phyloP scores from a whole-genome alignment of 2,329 filamentous ascomycete species.

The Trichophyton verrucosum region DNA sequence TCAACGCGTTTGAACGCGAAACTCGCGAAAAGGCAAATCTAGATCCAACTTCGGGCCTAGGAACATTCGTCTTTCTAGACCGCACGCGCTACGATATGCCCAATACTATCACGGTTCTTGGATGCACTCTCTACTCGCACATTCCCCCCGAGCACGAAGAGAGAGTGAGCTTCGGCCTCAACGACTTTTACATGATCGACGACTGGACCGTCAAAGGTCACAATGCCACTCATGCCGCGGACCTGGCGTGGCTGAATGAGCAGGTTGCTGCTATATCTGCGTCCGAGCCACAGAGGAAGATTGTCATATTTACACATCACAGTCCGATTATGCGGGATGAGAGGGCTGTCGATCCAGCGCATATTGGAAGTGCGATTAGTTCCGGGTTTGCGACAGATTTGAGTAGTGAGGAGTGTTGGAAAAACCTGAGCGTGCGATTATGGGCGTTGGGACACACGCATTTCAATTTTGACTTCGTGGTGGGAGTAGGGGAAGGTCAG shows the following conservation, averaged over 20 bases:
- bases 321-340: constrained; percentile 21
- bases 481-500: constrained; percentile 19
- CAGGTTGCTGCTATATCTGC: constrained; percentile 22
- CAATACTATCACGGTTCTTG: constrained; percentile 29
- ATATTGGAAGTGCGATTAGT: constrained; percentile 21
- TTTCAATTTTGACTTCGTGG: constrained; percentile 31
- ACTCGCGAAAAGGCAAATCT: background rate
- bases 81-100: constrained; percentile 30
- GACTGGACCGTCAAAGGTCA: constrained; percentile 26
- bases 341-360: constrained; percentile 21
- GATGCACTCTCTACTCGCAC: constrained; percentile 41
- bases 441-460: constrained; percentile 43
- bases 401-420: constrained; percentile 28
- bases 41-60: constrained; percentile 9
- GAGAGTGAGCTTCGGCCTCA: constrained; percentile 34
- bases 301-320: constrained; percentile 31
- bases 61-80: constrained; percentile 33
- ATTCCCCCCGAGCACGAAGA: constrained; percentile 27
- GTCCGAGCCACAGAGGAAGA: constrained; percentile 23
- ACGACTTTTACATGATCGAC: constrained; percentile 41
- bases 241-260: constrained; percentile 29
- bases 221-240: constrained; percentile 20
- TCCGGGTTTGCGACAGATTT: constrained; percentile 36
- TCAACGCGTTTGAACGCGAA: too few species aligned
- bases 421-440: constrained; percentile 24